Base-by-base conservation (phyloP, 768 basidiomycete genomes). In the Lepiota brunneoincarnata region DNA sequence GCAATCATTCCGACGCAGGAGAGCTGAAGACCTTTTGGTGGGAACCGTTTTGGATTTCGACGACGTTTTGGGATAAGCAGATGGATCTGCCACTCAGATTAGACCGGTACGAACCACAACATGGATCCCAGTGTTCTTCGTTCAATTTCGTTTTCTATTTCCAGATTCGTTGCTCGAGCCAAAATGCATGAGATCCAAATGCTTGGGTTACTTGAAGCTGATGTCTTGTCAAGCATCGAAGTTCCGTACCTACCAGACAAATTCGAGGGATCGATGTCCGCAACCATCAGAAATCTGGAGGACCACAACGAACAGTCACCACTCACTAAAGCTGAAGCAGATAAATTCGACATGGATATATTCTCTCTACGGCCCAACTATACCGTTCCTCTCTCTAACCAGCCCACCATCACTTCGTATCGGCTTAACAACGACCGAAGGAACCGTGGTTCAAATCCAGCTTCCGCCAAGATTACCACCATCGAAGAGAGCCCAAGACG, bases 181-280 rank as follows among this genome's bases (percentile, higher is more conserved):
- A 91, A 92, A 72, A 96, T 97, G 93, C 91, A 93, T 62, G 91
- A 95, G 64, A 93, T 97, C 36, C 90, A 97, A 64, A 95, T 92
- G 90, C 80, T 97, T 1, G 95, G 95, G 5, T 73, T 96, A 7
- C 75, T 96, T 40, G 93, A 93, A 59, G 91, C 95, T 60, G 93
- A 96, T 61, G 87, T 97, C 26, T 83, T 93, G 18, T 87, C 91
- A 4, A 87, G 86, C 58, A 94, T 97, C 56, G 89, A 91, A 58
- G 83, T 97, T 11, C 94, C 95, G 1, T 88, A 84, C 64, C 69
- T 93, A 23, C 77, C 80, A 6, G 79, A 81, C 26, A 66, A 72
- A 58, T 28, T 54, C 24, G 72, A 74, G 23, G 61, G 63, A 26
- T 61, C 70, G 35, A 67, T 69, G 3, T 65, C 69, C 45, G 59